Percentiles rank a stretch among this genome's conserved stretches.
These are phyloP conservation scores for Fusarium sp. DNA, from an alignment of 2,329 filamentous ascomycete genomes.

Conservation along the genomic window DNA sequence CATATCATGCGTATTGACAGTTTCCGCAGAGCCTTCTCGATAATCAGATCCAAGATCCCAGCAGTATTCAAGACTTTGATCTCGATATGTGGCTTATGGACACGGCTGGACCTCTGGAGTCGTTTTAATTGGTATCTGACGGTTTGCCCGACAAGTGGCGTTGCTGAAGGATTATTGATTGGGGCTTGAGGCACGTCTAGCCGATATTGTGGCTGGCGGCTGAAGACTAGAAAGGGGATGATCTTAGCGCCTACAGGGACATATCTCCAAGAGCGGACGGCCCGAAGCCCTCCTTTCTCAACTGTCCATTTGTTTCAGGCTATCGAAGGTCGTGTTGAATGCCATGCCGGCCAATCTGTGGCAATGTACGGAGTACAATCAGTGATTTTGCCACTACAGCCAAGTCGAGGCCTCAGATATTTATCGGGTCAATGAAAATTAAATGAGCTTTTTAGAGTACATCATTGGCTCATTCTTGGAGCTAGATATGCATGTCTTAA, in stretches of 20 bases:
- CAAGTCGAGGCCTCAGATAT: not conserved
- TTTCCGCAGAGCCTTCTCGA: not conserved
- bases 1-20: not conserved
- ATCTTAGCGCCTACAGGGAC: rapidly evolving
- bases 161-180: not conserved
- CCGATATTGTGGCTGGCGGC: not conserved
- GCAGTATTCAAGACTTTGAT: not conserved
- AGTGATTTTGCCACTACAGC: not conserved
- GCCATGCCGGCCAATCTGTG: rapidly evolving
- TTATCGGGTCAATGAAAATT: no score
- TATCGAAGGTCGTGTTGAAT: no score
- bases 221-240: rapidly evolving
- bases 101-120: not conserved
- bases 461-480: rapidly evolving
- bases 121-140: not conserved
- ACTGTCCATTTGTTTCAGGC: rapidly evolving
- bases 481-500: not conserved
- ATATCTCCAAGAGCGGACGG: not conserved
- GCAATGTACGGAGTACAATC: not conserved
- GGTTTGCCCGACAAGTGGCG: not conserved
- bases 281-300: not conserved
- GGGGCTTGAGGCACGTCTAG: rapidly evolving
- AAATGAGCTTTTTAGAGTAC: rapidly evolving
- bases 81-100: conserved; percentile 26
- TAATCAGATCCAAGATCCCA: conserved; percentile 5